phyloP scores from a whole-genome alignment of 2,329 filamentous ascomycete genomes.

The Ophiostoma piceae region DNA sequence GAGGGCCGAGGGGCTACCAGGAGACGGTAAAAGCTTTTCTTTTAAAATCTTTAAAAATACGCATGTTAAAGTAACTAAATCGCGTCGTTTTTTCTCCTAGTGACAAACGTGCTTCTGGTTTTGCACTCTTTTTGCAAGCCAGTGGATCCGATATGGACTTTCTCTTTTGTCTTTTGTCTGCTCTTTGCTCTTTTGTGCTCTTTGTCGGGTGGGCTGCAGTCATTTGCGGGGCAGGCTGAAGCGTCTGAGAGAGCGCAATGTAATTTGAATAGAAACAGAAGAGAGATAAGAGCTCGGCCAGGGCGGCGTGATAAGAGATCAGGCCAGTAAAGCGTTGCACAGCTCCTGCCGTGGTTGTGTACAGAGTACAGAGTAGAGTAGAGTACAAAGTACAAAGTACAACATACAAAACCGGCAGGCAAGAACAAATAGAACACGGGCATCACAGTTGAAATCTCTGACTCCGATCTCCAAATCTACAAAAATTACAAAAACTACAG shows the following conservation, averaged over 20 bases:
- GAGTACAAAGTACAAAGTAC: background rate
- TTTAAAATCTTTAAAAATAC: background rate
- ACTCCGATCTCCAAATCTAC: background rate
- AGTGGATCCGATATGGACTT: slow-evolving; percentile 28
- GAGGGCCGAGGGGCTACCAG: background rate
- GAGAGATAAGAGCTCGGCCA: slow-evolving; percentile 2
- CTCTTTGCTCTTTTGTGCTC: background rate
- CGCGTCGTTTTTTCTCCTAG: slow-evolving; percentile 14
- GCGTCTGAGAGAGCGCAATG: too few species aligned
- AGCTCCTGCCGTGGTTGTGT: background rate
- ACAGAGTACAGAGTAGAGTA: too few species aligned
- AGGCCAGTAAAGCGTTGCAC: background rate
- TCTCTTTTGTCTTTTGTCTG: slow-evolving; percentile 1
- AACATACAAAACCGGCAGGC: background rate
- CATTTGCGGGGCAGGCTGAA: slow-evolving; percentile 11
- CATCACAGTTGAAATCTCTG: background rate
- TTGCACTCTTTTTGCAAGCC: slow-evolving; percentile 29
- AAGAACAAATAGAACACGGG: background rate
- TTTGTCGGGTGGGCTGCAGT: background rate
- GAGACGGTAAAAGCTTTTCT: background rate
- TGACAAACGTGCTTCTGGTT: slow-evolving; percentile 21
- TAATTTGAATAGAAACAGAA: too few species aligned
- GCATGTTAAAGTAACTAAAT: background rate
- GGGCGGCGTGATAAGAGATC: background rate
- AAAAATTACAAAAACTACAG: too few species aligned